phyloP scores from a whole-genome alignment of 805 yeast species.

The Lachancea sp. region DNA sequence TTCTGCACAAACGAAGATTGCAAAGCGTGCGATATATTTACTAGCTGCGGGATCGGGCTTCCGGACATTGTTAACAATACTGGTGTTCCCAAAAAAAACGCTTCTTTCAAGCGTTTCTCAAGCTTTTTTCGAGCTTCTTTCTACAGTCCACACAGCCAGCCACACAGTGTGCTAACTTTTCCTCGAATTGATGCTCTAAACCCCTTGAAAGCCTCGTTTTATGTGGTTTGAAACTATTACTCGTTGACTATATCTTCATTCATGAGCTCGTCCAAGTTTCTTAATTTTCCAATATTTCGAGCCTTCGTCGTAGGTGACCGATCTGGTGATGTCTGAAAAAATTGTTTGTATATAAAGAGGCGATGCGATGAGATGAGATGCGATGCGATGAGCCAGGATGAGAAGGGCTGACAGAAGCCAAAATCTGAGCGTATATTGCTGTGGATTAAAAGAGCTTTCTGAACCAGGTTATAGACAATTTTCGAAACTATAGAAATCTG shows the following conservation, averaged over 20 bases:
- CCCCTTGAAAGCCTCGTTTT: too few relatives aligned
- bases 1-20: constrained; percentile 25
- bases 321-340: not conserved
- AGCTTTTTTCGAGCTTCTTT: not conserved
- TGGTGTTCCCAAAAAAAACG: too few relatives aligned
- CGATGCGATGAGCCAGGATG: too few relatives aligned
- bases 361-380: not conserved
- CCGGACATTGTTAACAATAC: constrained; percentile 6
- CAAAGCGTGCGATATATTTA: constrained; percentile 29
- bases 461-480: too few relatives aligned
- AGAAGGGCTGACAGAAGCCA: too few relatives aligned
- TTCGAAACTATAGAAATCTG: too few relatives aligned
- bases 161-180: not conserved
- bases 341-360: not conserved
- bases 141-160: not conserved
- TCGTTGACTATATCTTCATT: too few relatives aligned
- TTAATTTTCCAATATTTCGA: not conserved
- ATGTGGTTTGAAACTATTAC: not conserved
- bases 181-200: too few relatives aligned
- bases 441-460: too few relatives aligned
- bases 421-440: too few relatives aligned
- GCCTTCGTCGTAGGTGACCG: not conserved
- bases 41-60: constrained; percentile 27
- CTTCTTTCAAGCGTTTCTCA: not conserved
- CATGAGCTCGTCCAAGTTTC: not conserved